These are phyloP conservation scores for Domatiomyces catenatus DNA, from an alignment of 2,329 filamentous ascomycete genomes.

Conservation along the genomic window DNA sequence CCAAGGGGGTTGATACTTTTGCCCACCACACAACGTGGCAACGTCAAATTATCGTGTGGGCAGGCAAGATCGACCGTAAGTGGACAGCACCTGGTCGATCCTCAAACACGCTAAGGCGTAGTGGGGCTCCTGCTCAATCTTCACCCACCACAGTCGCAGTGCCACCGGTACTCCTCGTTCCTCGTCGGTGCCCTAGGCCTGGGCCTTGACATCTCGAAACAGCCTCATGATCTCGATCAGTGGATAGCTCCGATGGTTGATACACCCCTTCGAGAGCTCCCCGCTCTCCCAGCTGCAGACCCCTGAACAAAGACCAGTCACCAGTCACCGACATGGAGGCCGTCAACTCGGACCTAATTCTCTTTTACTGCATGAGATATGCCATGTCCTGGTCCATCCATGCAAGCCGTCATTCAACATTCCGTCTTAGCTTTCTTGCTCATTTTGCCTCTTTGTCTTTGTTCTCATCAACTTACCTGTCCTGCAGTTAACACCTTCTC, in stretches of 20 bases:
- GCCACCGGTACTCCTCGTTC: not conserved
- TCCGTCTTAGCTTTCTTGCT: not conserved
- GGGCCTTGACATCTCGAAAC: not conserved
- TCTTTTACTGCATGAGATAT: not conserved
- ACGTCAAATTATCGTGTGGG: not conserved
- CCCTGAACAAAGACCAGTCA: not conserved
- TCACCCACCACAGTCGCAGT: not conserved
- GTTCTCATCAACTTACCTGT: not conserved
- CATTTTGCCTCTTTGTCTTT: not conserved
- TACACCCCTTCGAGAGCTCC: not conserved
- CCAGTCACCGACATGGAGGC: not conserved
- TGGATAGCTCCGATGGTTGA: not conserved
- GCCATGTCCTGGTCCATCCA: not conserved
- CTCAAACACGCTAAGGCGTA: not conserved
- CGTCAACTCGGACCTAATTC: not conserved
- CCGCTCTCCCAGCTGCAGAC: not conserved
- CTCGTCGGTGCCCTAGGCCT: not conserved
- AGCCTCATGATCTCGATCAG: not conserved
- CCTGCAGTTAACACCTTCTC: not conserved
- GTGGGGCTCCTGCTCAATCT: not conserved
- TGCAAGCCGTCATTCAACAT: not conserved
- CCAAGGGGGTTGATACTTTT: not conserved
- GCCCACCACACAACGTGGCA: not conserved
- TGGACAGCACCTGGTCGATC: not conserved
- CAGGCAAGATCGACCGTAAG: not conserved